phyloP scores from a whole-genome alignment of 2,329 filamentous ascomycete species.

The Ophiostoma populinum region DNA sequence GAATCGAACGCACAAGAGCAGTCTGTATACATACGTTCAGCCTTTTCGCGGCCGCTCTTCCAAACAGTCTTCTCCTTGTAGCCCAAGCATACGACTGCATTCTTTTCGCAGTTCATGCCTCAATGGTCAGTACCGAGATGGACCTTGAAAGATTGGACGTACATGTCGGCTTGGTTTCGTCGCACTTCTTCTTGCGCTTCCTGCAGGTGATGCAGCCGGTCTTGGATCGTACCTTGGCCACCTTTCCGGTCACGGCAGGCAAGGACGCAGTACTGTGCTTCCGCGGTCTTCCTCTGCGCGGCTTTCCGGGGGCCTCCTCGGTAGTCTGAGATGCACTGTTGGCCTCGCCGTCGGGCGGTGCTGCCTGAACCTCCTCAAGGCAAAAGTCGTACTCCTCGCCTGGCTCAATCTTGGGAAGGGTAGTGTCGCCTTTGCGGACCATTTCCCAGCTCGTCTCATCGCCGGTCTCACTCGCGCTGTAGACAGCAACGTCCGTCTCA shows the following conservation, averaged over 20 bases:
- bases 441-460: conserved; percentile 30
- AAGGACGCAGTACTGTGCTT: conserved; percentile 56
- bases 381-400: conserved; percentile 35
- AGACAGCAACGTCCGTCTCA: neutral
- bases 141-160: conserved; percentile 17
- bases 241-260: conserved; percentile 40
- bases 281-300: conserved; percentile 62
- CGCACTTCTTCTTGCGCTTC: conserved; percentile 56
- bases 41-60: conserved; percentile 72
- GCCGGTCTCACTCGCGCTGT: neutral
- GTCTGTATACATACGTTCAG: too few species aligned
- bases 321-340: conserved; percentile 11
- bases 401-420: conserved; percentile 39
- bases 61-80: conserved; percentile 77
- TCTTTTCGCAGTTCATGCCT: conserved; percentile 86
- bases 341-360: conserved; percentile 18
- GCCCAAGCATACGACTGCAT: conserved; percentile 78
- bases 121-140: neutral
- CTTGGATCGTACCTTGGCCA: conserved; percentile 60
- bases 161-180: conserved; percentile 52
- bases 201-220: conserved; percentile 52
- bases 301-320: conserved; percentile 31
- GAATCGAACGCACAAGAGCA: neutral
- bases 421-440: conserved; percentile 25
- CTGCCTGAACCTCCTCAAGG: conserved; percentile 33